Conservation (phyloP, 148 eudicot species). For the Amaranthus palmeri region DNA sequence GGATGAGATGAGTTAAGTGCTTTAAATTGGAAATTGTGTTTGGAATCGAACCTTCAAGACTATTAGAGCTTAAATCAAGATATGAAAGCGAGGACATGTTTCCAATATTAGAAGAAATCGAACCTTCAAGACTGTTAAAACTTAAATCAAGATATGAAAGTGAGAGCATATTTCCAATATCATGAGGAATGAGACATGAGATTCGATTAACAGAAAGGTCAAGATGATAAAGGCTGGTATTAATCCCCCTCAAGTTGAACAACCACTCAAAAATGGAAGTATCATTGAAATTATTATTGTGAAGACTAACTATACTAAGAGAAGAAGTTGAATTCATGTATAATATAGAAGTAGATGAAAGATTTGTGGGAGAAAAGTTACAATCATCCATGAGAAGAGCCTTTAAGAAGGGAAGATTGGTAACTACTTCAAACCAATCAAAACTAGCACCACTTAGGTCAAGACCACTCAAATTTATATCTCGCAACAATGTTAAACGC, state of each 20-base stretch:
- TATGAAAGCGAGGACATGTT: not conserved
- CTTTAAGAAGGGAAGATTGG: conserved; percentile 18
- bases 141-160: conserved; percentile 20
- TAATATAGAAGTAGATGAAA: not conserved
- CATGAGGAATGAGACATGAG: conserved; percentile 16
- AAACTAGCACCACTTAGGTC: not conserved
- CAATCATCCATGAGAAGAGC: conserved; percentile 19
- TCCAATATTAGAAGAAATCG: conserved; percentile 3
- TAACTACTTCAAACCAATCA: conserved; percentile 4
- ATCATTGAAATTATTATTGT: conserved; percentile 12
- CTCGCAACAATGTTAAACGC: conserved; percentile 5
- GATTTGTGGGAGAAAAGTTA: conserved; percentile 13
- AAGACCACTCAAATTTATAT: conserved; percentile 9
- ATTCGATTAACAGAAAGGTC: conserved; percentile 13
- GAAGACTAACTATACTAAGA: conserved; percentile 18
- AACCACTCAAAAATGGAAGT: conserved; percentile 19
- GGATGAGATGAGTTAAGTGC: not conserved
- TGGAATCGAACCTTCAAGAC: not conserved
- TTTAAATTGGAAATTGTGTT: not conserved
- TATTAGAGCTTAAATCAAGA: conserved; percentile 3
- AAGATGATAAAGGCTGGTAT: conserved; percentile 20
- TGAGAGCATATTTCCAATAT: not conserved
- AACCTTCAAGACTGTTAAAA: conserved; percentile 5
- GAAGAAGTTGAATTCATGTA: conserved; percentile 9
- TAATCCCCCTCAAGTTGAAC: conserved; percentile 15